Base-by-base conservation (phyloP, 768 basidiomycete species). In the Psilocybe subaeruginosa region DNA sequence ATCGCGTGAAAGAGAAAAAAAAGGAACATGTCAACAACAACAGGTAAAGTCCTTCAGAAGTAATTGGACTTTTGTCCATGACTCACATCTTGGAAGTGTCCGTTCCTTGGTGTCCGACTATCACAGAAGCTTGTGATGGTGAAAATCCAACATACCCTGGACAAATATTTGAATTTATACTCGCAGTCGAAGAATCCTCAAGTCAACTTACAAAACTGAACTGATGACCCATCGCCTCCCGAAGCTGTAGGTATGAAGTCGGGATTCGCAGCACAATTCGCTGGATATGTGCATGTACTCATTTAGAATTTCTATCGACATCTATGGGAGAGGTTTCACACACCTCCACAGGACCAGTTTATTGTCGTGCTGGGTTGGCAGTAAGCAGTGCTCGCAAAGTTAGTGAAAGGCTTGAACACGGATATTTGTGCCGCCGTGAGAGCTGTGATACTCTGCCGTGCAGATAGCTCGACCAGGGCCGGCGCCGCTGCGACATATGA, bases 331-430 rank as follows among this genome's bases (percentile, higher is more conserved):
- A 41, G 8, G 11, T 7, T 11, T 23, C 12, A 53, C 77, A 45
- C 63, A 83, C 84, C 66, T 68, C 85, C 85, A 62, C 85, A 86
- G 30, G 73, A 66, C 82, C 85, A 86, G 17, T 73, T 68, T 17
- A 76, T 52, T 8, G 81, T 81, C 30, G 69, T 64, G 8, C 72
- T 60, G 5, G 83, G 76, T 3, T 72, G 58, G 60, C 86, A 87
- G 62, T 85, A 85, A 0, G 78, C 84, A 5, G 85, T 65, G 45
- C 79, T 80, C 0, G 85, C 84, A 61, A 80, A 85, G 60, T 68
- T 70, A 0, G 83, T 76, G 68, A 79, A 87, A 0, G 83, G 77
- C 31, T 68, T 79, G 69, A 76, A 85, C 8, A 68, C 31, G 8
- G 73, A 62, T n/a, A 86, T 79, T 65, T 83, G 80, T 0, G 76